phyloP scores from a whole-genome alignment of 1,284 basidiomycete genomes.

The Hemileia vastatrix region DNA sequence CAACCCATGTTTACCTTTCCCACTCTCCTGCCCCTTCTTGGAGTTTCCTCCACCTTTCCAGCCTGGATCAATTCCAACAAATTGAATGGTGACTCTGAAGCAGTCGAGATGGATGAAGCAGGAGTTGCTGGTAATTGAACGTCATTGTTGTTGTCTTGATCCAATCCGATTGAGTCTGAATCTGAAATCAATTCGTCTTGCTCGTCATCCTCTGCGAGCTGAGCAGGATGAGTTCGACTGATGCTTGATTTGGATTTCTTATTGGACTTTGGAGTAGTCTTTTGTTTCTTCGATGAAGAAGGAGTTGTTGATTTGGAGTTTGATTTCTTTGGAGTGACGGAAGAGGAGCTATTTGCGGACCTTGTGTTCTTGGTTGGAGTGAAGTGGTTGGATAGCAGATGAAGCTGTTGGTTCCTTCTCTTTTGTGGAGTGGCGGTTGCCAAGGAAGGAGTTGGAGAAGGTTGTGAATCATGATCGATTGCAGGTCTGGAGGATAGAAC shows the following conservation, averaged over 20 bases:
- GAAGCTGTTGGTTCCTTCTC: too few species aligned
- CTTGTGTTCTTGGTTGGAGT: background rate
- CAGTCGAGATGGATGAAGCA: background rate
- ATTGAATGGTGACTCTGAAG: background rate
- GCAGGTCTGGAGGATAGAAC: too few species aligned
- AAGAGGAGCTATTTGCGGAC: background rate
- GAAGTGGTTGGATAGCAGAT: background rate
- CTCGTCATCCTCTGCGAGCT: background rate
- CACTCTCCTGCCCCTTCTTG: slow-evolving; percentile 29
- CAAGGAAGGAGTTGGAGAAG: too few species aligned
- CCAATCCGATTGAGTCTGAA: background rate
- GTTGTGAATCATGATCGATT: too few species aligned
- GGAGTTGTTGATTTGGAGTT: background rate
- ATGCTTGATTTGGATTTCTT: too few species aligned
- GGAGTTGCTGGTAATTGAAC: background rate
- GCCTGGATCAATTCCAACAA: background rate
- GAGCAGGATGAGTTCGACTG: background rate
- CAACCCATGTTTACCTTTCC: slow-evolving; percentile 33
- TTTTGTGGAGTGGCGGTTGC: too few species aligned
- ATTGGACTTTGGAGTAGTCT: background rate
- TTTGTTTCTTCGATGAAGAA: background rate
- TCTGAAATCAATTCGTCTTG: background rate
- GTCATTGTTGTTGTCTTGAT: background rate
- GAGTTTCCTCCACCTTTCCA: slow-evolving; percentile 16
- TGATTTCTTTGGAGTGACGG: background rate